Evolutionary conservation across 129 eudicot species (phyloP), one percentile per base, ranked within the genome.

Genomic region (Deinandra increscens): DNA sequence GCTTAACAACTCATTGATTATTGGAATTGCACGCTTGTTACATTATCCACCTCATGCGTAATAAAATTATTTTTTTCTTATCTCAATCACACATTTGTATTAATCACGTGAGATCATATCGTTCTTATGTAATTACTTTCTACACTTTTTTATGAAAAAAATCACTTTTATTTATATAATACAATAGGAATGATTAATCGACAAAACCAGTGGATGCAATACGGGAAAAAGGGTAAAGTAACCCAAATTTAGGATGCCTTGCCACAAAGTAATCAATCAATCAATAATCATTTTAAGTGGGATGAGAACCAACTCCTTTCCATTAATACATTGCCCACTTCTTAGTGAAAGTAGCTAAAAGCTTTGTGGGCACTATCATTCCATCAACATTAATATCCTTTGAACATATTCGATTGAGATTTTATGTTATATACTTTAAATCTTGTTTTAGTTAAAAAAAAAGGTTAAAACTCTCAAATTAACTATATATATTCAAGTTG

Each of bases 311-410:
- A 69, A 84, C 78, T 81, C 75, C 73, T 69, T 76, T 22, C 70
- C 60, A 31, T 75, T 75, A 66, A 39, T 22, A 70, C 50, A 73
- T 46, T 80, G 72, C 79, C 88, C 82, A 84, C 85, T 80, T 76
- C 75, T 61, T 69, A 49, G 76, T 71, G 50, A 43, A 64, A 72
- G 61, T 64, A 38, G 64, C 45, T 72, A 36, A 76, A 66, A 68
- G 71, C 78, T 64, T 48, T 22, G 78, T 78, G 83, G 85, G 81
- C 69, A 54, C 76, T 64, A 77, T 80, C 75, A 82, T 73, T 83
- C 75, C 84, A 79, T 75, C 75, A 66, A 44, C 78, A 60, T 29
- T 38, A 72, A 67, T 49, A 26, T 39, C 34, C 23, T 68, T 46
- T 58, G 63, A 31, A 56, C 26, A 26, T 58, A 58, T 58, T 58